Percentiles rank a stretch among this genome's conserved stretches.
Evolutionary conservation across 306 rosid species (phyloP).

Genomic region (Nissolia schottii): DNA sequence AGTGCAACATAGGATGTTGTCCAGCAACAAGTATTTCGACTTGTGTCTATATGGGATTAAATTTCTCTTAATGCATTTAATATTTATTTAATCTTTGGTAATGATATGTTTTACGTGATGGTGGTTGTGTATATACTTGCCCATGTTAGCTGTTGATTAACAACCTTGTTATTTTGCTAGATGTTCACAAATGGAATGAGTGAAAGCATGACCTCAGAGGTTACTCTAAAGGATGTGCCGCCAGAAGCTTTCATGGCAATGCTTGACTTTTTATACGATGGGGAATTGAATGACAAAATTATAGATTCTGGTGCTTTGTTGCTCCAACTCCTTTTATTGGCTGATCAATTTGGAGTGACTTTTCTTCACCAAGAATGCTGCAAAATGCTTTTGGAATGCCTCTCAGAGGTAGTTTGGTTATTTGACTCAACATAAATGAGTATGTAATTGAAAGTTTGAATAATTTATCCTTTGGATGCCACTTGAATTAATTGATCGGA

Average conservation of each 20-base stretch:
- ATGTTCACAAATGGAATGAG: slow-evolving; percentile 99
- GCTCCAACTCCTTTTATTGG: slow-evolving; percentile 72
- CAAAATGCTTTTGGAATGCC: slow-evolving; percentile 76
- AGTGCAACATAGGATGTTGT: background rate
- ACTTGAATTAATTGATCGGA: slow-evolving; percentile 55
- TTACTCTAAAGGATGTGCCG: slow-evolving; percentile 65
- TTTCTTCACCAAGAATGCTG: slow-evolving; percentile 91
- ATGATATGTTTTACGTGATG: background rate
- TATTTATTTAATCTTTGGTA: background rate
- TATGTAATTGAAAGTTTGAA: slow-evolving; percentile 27
- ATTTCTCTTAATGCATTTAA: background rate
- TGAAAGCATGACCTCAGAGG: slow-evolving; percentile 76
- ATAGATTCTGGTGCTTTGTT: slow-evolving; percentile 63
- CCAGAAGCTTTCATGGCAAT: slow-evolving; percentile 77
- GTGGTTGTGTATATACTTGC: background rate
- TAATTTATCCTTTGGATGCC: slow-evolving; percentile 34
- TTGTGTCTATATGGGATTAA: background rate
- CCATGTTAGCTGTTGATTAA: slow-evolving; percentile 4
- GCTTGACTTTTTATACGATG: slow-evolving; percentile 77
- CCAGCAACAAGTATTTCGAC: background rate
- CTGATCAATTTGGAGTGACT: slow-evolving; percentile 90
- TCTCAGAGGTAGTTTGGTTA: slow-evolving; percentile 81
- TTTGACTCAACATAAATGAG: slow-evolving; percentile 22
- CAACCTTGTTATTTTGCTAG: slow-evolving; percentile 39
- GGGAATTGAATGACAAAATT: slow-evolving; percentile 53